Evolutionary conservation across 139 green algal genomes (phyloP), one percentile per base, ranked within the genome.

Genomic region (Chlorella sp.): DNA sequence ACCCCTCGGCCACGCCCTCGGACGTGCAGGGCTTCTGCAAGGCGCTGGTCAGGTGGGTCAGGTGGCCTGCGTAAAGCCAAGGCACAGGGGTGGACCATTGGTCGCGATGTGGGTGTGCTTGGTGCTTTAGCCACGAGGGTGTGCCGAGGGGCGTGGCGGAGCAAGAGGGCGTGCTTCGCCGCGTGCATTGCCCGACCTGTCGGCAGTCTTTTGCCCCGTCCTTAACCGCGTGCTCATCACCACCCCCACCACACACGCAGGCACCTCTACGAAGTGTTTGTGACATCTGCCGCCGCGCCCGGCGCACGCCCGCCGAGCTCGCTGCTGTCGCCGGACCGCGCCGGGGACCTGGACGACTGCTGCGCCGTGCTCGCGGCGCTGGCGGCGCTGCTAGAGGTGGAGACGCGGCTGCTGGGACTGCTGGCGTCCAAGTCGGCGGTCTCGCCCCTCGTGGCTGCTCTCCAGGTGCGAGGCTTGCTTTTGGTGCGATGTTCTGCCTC

Each of bases 21-120:
- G 87, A 97, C 35, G 67, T 84, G 5, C 59, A 82, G 14, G 85
- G 65, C 23, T 95, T 97, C 75, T 93, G 86, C 79, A 91, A 94
- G 72, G 86, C 75, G 5, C 61, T 84, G 4, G 67, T 84, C 50
- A 74, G 71, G 67, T 73, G 67, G 31, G 67, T 30, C 31, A 59
- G 24, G 20, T 31, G 20, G 55, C 20, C 55, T n/a, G n/a, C n/a
- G n/a, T n/a, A n/a, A n/a, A n/a, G n/a, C n/a, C n/a, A n/a, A n/a
- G n/a, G n/a, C n/a, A n/a, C n/a, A n/a, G n/a, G n/a, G n/a, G n/a
- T n/a, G n/a, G n/a, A n/a, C n/a, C n/a, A n/a, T n/a, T n/a, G n/a
- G n/a, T n/a, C n/a, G n/a, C n/a, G n/a, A n/a, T n/a, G n/a, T n/a
- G n/a, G n/a, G n/a, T n/a, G n/a, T n/a, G n/a, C n/a, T n/a, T n/a